phyloP scores from a whole-genome alignment of 352 stramenopile species.

The Blastocystis hominis region DNA sequence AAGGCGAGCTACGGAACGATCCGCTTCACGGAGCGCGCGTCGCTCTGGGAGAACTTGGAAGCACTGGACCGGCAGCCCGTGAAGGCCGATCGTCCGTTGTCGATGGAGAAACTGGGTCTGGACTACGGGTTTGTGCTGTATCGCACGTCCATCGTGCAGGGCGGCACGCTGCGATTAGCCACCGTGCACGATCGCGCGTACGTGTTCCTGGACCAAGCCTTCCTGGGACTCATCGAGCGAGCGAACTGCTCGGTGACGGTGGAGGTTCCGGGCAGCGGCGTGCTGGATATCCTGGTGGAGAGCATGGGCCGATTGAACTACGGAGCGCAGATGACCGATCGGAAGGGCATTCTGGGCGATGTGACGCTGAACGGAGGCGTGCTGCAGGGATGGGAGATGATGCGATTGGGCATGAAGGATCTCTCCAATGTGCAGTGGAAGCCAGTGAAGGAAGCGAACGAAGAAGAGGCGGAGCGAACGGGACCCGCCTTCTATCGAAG shows the following conservation, averaged over 20 bases:
- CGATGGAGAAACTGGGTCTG: slow-evolving; percentile 57
- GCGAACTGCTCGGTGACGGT: neutral
- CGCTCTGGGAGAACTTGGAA: neutral
- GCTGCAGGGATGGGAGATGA: neutral
- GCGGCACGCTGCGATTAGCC: slow-evolving; percentile 6
- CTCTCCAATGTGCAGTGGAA: slow-evolving; percentile 34
- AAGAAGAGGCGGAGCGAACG: too few relatives aligned
- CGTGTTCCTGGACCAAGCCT: slow-evolving; percentile 51
- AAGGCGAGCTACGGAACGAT: neutral
- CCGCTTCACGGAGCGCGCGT: neutral
- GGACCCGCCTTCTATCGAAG: slow-evolving; percentile 43
- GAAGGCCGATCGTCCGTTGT: neutral
- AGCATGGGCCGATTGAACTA: slow-evolving; percentile 61
- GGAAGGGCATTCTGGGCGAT: slow-evolving; percentile 51
- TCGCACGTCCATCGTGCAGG: neutral
- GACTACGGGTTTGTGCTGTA: slow-evolving; percentile 60
- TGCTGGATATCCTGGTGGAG: slow-evolving; percentile 61
- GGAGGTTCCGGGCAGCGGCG: neutral
- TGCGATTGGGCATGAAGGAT: slow-evolving; percentile 34
- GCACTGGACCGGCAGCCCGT: neutral
- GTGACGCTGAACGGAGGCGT: slow-evolving; percentile 43
- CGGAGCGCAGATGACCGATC: slow-evolving; percentile 18
- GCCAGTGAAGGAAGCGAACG: neutral
- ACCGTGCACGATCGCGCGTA: slow-evolving; percentile 54
- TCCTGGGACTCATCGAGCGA: slow-evolving; percentile 21